Evolutionary conservation across 441 rosid genomes (phyloP).

Genomic region (Brassica hybrid): DNA sequence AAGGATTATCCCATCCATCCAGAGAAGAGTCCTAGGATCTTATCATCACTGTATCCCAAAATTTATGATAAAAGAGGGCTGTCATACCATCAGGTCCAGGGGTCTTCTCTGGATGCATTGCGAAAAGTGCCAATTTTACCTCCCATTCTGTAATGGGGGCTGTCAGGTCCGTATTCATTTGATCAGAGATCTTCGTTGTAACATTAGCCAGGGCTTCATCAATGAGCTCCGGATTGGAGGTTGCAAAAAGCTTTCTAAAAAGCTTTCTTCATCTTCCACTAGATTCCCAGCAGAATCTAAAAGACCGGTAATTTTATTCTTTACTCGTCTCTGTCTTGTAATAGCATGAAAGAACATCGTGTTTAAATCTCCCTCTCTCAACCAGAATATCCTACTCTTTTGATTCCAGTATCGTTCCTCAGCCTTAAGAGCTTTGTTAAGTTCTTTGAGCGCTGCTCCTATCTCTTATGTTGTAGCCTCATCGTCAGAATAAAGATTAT

Average conservation of each 20-base stretch:
- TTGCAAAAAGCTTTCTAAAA: not conserved
- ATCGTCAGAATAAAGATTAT: too few relatives aligned
- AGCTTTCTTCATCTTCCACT: not conserved
- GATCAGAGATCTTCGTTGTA: not conserved
- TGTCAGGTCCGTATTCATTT: not conserved
- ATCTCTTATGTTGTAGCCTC: too few relatives aligned
- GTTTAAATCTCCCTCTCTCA: too few relatives aligned
- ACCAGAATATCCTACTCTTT: too few relatives aligned
- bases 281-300: not conserved
- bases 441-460: too few relatives aligned
- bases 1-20: too few relatives aligned
- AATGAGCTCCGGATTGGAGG: not conserved
- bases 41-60: not conserved
- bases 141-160: not conserved
- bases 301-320: not conserved
- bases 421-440: not conserved
- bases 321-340: not conserved
- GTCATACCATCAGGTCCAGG: not conserved
- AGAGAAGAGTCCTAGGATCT: too few relatives aligned
- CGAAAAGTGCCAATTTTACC: not conserved
- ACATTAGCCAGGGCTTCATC: not conserved
- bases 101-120: not conserved
- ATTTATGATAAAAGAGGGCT: not conserved
- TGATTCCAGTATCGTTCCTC: not conserved
- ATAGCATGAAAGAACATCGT: too few relatives aligned